Evolutionary conservation across 2,329 filamentous ascomycete species (phyloP).

Genomic region (Lasiodiplodia hormozganensis): DNA sequence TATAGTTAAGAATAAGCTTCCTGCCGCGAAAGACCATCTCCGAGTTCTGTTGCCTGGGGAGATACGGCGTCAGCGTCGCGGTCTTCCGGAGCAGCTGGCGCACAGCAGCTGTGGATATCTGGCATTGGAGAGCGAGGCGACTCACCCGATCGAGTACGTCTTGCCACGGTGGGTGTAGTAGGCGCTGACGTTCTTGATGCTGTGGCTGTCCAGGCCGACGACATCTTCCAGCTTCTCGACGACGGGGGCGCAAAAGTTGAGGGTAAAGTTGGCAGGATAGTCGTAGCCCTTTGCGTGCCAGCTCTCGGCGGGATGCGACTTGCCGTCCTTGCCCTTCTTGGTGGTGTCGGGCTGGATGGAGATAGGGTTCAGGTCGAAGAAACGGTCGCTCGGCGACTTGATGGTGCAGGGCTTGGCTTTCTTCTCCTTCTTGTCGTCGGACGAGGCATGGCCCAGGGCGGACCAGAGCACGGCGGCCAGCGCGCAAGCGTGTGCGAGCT

Average conservation of each 20-base stretch:
- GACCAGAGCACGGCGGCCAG: slow-evolving; percentile 44
- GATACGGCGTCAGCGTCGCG: slow-evolving; percentile 2
- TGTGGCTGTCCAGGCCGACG: slow-evolving; percentile 66
- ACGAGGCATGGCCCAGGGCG: slow-evolving; percentile 44
- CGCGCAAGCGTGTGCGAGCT: slow-evolving; percentile 37
- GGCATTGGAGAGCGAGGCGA: slow-evolving; percentile 28
- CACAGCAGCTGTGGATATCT: neutral
- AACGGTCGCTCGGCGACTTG: slow-evolving; percentile 66
- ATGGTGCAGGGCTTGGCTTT: slow-evolving; percentile 66
- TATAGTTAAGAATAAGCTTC: slow-evolving; percentile 64
- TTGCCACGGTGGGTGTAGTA: slow-evolving; percentile 73
- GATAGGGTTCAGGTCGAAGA: slow-evolving; percentile 68
- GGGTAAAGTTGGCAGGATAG: slow-evolving; percentile 80
- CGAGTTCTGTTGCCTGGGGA: slow-evolving; percentile 60
- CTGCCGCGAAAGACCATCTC: slow-evolving; percentile 67
- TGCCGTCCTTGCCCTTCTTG: slow-evolving; percentile 51
- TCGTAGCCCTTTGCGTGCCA: slow-evolving; percentile 75
- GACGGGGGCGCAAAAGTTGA: slow-evolving; percentile 83
- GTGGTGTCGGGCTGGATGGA: slow-evolving; percentile 54
- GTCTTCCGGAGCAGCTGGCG: neutral
- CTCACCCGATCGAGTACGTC: slow-evolving; percentile 77
- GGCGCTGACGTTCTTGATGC: slow-evolving; percentile 78
- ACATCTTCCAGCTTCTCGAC: slow-evolving; percentile 69
- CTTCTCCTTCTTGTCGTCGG: slow-evolving; percentile 51
- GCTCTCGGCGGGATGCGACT: slow-evolving; percentile 65